Base-by-base conservation (phyloP, 257 asterid genomes). In the Nicotiana obtusifolia region DNA sequence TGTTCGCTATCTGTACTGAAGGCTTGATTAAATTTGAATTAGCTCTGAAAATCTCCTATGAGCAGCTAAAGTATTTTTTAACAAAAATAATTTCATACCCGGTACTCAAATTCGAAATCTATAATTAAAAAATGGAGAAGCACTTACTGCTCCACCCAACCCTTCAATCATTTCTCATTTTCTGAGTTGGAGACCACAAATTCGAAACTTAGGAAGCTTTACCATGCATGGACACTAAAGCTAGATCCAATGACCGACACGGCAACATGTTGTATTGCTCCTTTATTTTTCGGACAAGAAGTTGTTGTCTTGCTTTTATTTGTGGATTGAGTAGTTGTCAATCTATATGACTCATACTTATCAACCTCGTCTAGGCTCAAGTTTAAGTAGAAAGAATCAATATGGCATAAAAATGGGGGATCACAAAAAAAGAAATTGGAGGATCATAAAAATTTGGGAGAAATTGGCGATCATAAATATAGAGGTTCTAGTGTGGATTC, bases 281-380 rank as follows among this genome's bases (percentile, higher is more conserved):
- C 44, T 49, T 49, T 24, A 24, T 47, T 47, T 49, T 75, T 0
- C 14, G 80, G 80, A 75, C 24, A 75, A 75, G 62, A 15, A 75
- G 80, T 26, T 75, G 80, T 75, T 75, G 9, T 75, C 62, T 49
- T 75, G 44, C 80, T 26, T 75, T 75, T 49, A 15, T 49, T 75
- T 24, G 62, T 75, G 62, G 41, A 24, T 75, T 73, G 37, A 64
- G 9, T 13, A 24, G 41, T 62, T 24, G 15, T 64, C 80, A 24
- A 14, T 49, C 62, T 16, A 2, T 30, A 65, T 15, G 20, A 5
- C 11, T 30, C n/a, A 64, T 7, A 65, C 47, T 44, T 30, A 44
- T 71, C 78, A 5, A 30, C 71, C 22, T 64, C 44, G 37, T 64
- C 71, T 28, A 41, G 10, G 33, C 0, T 44, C 17, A 37, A 41